Evolutionary conservation across 1,284 basidiomycete genomes (phyloP), one percentile per base, ranked within the genome.

Genomic region (Austroboletus novae-zelandiae): DNA sequence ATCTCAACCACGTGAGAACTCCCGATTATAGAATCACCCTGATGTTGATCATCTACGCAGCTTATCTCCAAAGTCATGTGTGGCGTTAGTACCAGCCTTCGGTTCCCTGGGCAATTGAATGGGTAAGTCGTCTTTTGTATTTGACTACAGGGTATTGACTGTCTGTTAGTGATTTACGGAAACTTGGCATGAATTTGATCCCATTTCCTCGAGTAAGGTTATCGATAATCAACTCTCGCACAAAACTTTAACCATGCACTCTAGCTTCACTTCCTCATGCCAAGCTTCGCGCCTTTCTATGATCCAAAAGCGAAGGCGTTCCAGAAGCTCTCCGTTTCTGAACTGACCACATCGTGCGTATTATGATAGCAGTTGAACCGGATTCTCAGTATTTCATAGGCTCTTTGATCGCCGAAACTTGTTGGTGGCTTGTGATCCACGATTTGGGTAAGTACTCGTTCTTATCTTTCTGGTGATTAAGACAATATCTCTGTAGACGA

Each of bases 31-130:
- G 7, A 34, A 6, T 9, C 13, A 2, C n/a, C 14, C 20, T 46
- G 8, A 48, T 37, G 43, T 18, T 39, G 20, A 50, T 43, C 40
- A 50, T 47, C n/a, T 44, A 18, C 6, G 54, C 52, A 90, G 85
- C 71, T 92, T 34, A 83, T 94, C 42, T 78, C 89, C 9, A 85
- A 83, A 67, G 91, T 92, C 40, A 94, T 96, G 91, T 91, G 89
- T 55, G 93, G 93, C 55, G 83, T 92, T 36, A 92, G 89, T 64
- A 94, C 93, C 2, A 91, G 88, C 65, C 75, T 96, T 55, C 89
- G 94, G 40, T 95, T 97, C 82, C 93, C 94, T 31, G 95, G 95
- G 47, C 91, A 95, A 69, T 77, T 96, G 53, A 97, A 97, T 69
- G 89, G 86, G 86, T 86, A 56, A 4, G 77, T 62, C 30, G 14